Evolutionary conservation across 139 green algal species (phyloP).

Genomic region (Micractinium conductrix): DNA sequence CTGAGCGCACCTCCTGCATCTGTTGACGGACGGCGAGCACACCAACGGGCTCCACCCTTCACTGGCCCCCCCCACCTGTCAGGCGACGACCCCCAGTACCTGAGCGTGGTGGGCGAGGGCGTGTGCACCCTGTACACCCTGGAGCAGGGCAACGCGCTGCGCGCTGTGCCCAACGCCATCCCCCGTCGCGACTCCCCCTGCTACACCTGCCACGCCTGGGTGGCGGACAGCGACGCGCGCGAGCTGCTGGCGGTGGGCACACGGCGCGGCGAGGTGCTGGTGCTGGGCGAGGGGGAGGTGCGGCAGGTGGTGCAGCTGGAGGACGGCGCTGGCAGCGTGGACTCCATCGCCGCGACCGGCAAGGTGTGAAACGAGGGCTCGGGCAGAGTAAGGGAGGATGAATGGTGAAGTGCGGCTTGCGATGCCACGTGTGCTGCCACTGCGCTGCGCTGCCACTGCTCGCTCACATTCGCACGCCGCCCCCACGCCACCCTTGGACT

Average conservation of each 20-base stretch:
- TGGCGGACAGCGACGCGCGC: background rate
- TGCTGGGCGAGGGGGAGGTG: conserved; percentile 75
- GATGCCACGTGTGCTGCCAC: no score
- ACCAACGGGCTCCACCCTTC: background rate
- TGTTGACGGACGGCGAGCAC: no score
- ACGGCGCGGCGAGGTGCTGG: conserved; percentile 79
- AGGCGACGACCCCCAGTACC: conserved; percentile 37
- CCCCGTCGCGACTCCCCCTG: conserved; percentile 62
- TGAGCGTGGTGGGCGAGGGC: conserved; percentile 69
- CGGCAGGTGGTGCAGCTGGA: conserved; percentile 57
- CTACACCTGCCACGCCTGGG: conserved; percentile 61
- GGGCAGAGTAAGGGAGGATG: background rate
- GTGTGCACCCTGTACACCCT: conserved; percentile 69
- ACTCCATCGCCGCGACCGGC: conserved; percentile 61
- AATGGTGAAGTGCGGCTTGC: background rate
- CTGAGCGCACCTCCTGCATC: background rate
- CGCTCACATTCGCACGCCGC: no score
- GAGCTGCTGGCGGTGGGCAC: conserved; percentile 71
- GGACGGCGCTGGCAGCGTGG: conserved; percentile 47
- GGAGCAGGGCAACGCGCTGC: conserved; percentile 51
- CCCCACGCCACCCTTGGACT: background rate
- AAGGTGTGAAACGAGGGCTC: conserved; percentile 48
- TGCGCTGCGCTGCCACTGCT: no score
- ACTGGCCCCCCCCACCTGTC: background rate
- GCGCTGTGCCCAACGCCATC: conserved; percentile 59